Percentiles rank a stretch among this genome's conserved stretches.
These are phyloP conservation scores for Penicillium taxi DNA, from an alignment of 495 filamentous ascomycete genomes.

Conservation along the genomic window DNA sequence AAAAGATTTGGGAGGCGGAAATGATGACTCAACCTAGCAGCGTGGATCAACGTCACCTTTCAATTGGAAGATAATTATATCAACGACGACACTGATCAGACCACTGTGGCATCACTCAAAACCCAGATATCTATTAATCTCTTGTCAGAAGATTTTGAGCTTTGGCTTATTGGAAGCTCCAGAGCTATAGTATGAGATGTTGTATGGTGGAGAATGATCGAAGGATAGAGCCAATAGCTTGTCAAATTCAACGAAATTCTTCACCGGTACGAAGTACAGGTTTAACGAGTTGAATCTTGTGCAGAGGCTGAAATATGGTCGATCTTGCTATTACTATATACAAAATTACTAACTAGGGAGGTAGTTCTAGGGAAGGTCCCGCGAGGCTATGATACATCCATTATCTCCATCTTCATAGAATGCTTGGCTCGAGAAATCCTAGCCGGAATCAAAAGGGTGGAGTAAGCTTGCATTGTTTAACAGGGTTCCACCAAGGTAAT, in stretches of 20 bases:
- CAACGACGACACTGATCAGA: too few species aligned
- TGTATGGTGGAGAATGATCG: neutral
- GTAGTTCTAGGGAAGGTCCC: constrained; percentile 10
- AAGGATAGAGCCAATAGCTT: constrained; percentile 5
- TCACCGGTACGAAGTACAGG: constrained; percentile 2
- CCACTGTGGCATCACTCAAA: neutral
- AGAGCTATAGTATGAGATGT: neutral
- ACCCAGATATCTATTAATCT: too few species aligned
- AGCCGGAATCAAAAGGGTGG: constrained; percentile 11
- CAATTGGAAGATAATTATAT: too few species aligned
- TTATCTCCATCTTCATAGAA: constrained; percentile 20
- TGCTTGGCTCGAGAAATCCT: constrained; percentile 16
- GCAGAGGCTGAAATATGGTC: neutral
- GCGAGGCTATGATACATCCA: constrained; percentile 9
- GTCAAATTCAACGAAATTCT: constrained; percentile 8
- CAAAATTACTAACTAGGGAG: neutral
- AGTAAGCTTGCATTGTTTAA: constrained; percentile 6
- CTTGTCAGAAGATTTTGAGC: too few species aligned
- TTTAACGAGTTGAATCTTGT: neutral
- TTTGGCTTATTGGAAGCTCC: neutral
- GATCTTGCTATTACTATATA: constrained; percentile 7
- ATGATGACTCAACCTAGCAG: constrained; percentile 20
- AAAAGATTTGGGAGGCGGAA: constrained; percentile 9
- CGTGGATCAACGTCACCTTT: constrained; percentile 15
- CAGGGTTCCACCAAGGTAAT: neutral